Evolutionary conservation across 179 eudicot species (phyloP).

Genomic region (Camellia oleifera): DNA sequence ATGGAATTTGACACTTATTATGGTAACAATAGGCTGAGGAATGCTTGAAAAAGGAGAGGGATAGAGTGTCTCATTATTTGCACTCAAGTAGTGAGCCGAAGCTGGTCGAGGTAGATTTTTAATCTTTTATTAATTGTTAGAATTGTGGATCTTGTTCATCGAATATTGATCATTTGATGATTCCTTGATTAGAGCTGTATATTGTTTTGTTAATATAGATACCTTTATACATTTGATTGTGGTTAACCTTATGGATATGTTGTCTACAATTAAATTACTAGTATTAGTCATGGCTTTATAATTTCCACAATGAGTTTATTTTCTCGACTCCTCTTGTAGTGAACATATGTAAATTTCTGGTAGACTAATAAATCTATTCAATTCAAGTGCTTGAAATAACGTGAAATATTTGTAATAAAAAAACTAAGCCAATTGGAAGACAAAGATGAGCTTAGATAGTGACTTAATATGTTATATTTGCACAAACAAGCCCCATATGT

Average conservation of each 20-base stretch:
- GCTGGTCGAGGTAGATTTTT: slow-evolving; percentile 51
- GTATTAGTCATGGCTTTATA: background rate
- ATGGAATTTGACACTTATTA: background rate
- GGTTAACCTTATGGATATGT: background rate
- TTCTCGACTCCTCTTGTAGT: background rate
- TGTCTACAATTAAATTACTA: background rate
- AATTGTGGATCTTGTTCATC: background rate
- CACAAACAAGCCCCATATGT: too few relatives aligned
- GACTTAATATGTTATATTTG: too few relatives aligned
- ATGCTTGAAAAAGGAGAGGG: slow-evolving; percentile 61
- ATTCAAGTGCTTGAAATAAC: too few relatives aligned
- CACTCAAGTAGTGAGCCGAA: slow-evolving; percentile 60
- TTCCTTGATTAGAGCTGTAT: background rate
- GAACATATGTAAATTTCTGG: too few relatives aligned
- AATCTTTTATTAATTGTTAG: background rate
- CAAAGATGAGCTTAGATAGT: too few relatives aligned
- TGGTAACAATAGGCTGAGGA: slow-evolving; percentile 49
- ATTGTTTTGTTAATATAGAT: background rate
- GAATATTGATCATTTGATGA: background rate
- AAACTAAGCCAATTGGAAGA: too few relatives aligned
- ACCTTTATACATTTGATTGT: background rate
- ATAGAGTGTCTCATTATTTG: slow-evolving; percentile 55
- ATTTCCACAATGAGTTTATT: background rate
- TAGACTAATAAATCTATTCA: too few relatives aligned
- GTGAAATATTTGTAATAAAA: too few relatives aligned